Base-by-base conservation (phyloP, 139 green algal species). In the Pleodorina starrii region DNA sequence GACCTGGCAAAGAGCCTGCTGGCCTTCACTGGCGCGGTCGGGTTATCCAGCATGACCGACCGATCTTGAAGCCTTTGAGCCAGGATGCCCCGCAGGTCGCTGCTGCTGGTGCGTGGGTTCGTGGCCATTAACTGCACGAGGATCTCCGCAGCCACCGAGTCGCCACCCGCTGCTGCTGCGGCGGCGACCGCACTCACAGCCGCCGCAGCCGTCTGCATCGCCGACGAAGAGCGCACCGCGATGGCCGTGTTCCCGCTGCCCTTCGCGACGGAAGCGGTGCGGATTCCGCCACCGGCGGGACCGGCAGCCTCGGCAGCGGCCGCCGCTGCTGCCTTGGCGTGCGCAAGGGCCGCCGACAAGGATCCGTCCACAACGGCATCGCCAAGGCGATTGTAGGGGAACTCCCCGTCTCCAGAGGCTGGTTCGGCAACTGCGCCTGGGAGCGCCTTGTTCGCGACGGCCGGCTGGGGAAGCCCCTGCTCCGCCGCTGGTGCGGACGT, bases 41-140 rank as follows among this genome's bases (percentile, higher is more conserved):
- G 90, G 80, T 93, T 93, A 71, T 91, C 85, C 79, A 93, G 85
- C 23, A 91, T 40, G 23, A 93, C 79, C 4, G 46, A 40, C 42
- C 86, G 76, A 66, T 89, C 85, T 14, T 43, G 21, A 5, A 86
- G 87, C 23, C 85, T 69, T 50, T 71, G 75, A 6, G 29, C 35
- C 36, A 93, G 77, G 35, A 87, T 76, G 46, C 29, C 38, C 23
- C 72, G 79, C 9, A 88, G 43, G 69, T 86, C 36, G 10, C 42
- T 35, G 60, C 69, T 5, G 90, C 66, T 79, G 66, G 44, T 32
- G 40, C 82, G 79, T 46, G 86, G 77, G 50, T 93, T 89, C 23
- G 79, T 72, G 4, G 46, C 42, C 72, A 91, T 83, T 32, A 91
- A 85, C 46, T 86, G 42, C 19, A 83, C 79, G 21, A 93, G 80